Percentiles rank a stretch among this genome's conserved stretches.
Evolutionary conservation across 495 filamentous ascomycete genomes (phyloP).

Genomic region (Aspergillus bertholletiae): DNA sequence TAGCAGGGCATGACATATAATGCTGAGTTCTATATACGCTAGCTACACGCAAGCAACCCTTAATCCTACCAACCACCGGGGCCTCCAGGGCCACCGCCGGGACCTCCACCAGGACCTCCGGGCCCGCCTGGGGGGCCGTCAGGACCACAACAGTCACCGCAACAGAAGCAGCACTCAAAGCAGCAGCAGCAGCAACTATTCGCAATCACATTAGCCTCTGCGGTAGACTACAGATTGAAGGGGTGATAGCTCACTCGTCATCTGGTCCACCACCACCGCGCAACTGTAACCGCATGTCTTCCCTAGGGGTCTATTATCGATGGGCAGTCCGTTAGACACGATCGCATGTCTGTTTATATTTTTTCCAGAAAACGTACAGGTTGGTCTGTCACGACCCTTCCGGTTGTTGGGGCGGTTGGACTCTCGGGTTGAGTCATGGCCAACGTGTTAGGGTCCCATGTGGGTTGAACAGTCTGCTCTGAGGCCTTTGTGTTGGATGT

Average conservation of each 20-base stretch:
- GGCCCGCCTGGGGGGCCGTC: neutral
- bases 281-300: constrained; percentile 3
- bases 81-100: neutral
- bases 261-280: constrained; percentile 5
- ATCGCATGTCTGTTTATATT: neutral
- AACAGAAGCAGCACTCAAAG: neutral
- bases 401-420: neutral
- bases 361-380: neutral
- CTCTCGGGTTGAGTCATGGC: constrained; percentile 5
- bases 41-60: too few species aligned
- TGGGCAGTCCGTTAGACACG: neutral
- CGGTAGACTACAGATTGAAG: neutral
- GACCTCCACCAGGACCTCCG: neutral
- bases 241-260: constrained; percentile 1
- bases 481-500: neutral
- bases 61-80: neutral
- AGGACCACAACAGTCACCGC: neutral
- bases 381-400: neutral
- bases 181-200: constrained; percentile 4
- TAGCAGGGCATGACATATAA: too few species aligned
- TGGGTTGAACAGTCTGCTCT: neutral
- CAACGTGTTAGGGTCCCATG: constrained; percentile 3
- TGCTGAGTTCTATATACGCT: too few species aligned
- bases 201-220: neutral
- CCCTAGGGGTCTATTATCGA: neutral